Evolutionary conservation across 257 asterid species (phyloP), one percentile per base, ranked within the genome.

Genomic region (Henckelia pumila): DNA sequence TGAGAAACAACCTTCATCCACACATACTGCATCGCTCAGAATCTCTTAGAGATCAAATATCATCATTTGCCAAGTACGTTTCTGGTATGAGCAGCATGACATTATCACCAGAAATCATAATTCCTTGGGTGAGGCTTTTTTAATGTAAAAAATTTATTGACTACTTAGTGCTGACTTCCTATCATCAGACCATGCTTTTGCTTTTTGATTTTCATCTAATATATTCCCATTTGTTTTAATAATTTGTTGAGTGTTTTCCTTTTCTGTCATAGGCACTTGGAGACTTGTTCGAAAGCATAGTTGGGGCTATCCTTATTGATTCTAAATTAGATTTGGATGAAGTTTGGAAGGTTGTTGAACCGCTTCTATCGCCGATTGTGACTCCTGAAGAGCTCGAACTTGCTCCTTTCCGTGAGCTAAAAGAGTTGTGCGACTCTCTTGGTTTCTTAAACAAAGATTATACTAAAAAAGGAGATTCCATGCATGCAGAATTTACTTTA

Each of bases 371-470:
- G 44, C 97, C 99, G 13, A 86, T 94, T 56, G 96, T 87, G 75
- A 91, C 99, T 63, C 99, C 98, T 11, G 96, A 91, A 30, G 86
- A 85, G 71, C 91, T 94, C 26, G 96, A 94, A 71, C 91, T 88
- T 37, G 82, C 86, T 67, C 99, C 99, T 23, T 77, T 81, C 5
- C 92, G 98, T 23, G 96, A 88, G 76, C 82, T 94, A 58, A 84
- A 66, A 24, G 98, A 94, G 65, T 63, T 89, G 57, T 94, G 99
- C 14, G 95, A 83, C 75, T 84, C 96, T 29, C 89, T 85, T 20
- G 99, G 99, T 71, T 94, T 87, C 81, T 85, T 79, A 67, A 57
- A 81, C 56, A 85, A 79, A 69, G 83, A 57, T 55, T 83, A 75
- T 28, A 53, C 64, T 1, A 37, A 58, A 14, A 79, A 83, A 40